Percentiles rank a stretch among this genome's conserved stretches.
These are phyloP conservation scores for Ramularia collo-cygni DNA, from an alignment of 2,329 filamentous ascomycete species.

Conservation along the genomic window DNA sequence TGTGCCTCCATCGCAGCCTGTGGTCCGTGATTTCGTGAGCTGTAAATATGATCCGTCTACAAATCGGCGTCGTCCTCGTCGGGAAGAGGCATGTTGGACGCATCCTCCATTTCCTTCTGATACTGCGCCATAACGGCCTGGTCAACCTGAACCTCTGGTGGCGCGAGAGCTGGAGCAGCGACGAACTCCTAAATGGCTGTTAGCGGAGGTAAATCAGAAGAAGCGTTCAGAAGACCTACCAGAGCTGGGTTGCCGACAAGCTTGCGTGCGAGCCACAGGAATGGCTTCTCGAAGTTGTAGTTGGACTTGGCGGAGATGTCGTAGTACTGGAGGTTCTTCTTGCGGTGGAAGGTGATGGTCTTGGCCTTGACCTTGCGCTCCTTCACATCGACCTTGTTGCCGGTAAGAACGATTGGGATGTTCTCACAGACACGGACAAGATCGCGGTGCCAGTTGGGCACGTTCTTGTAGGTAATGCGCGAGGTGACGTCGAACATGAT, in stretches of 20 bases:
- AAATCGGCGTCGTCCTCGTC: conserved; percentile 79
- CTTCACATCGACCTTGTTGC: conserved; percentile 99
- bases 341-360: conserved; percentile 99
- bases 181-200: conserved; percentile 71
- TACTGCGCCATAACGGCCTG: conserved; percentile 73
- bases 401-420: conserved; percentile 95
- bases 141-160: conserved; percentile 86
- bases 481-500: conserved; percentile 99
- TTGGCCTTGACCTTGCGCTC: conserved; percentile 99
- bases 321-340: conserved; percentile 99
- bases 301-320: conserved; percentile 99
- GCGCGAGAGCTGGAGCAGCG: conserved; percentile 87
- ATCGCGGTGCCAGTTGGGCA: conserved; percentile 99
- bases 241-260: conserved; percentile 86
- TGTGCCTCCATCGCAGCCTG: conserved; percentile 11
- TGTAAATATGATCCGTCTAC: conserved; percentile 31
- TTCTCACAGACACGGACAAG: conserved; percentile 99
- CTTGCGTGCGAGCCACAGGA: conserved; percentile 99
- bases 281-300: conserved; percentile 99
- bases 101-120: conserved; percentile 79
- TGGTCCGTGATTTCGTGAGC: conserved; percentile 18
- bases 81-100: conserved; percentile 77
- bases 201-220: conserved; percentile 25
- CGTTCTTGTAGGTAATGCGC: conserved; percentile 99
- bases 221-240: conserved; percentile 52